Evolutionary conservation across 768 basidiomycete species (phyloP), one percentile per base, ranked within the genome.

Genomic region (Lactarius psammicola): DNA sequence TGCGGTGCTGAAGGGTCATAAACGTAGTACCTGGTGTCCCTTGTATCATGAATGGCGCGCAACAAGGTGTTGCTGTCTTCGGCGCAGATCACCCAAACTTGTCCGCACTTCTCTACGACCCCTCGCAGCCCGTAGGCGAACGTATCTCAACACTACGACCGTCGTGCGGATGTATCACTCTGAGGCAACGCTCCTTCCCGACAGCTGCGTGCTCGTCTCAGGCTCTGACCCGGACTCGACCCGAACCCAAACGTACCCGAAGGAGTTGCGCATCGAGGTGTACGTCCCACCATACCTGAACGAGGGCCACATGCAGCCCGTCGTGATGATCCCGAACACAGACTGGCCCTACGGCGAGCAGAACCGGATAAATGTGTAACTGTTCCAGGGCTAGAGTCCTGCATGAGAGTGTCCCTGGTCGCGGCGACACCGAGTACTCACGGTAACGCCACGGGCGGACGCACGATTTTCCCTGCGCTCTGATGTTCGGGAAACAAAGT

Each of bases 131-230:
- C 4, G 70, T 86, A 51, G 78, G 81, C 9, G 82, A 85, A 38
- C 86, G 90, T 36, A 78, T 90, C 80, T 89, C 55, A 80, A 80
- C 72, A 82, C 74, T n/a, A 92, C 89, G 30, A 88, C 85, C 54
- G 85, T 93, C 30, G 84, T 89, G 0, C 85, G 91, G 20, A 68
- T 92, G 74, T 93, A 92, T 69, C 90, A 92, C 74, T 92, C 90
- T 0, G 89, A 86, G 72, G 87, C 88, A 4, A 85, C 83, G 30
- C 82, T 92, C 11, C 82, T 92, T 23, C 87, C 87, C 0, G 90
- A 91, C 68, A 90, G 86, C 4, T 85, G 88, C 4, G 83, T 92
- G 34, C 76, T 92, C 56, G 80, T 93, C 51, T 89, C 90, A 10
- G 91, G 90, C 1, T 90, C 88, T 9, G 90, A 89, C 70, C 89